Percentiles rank a stretch among this genome's conserved stretches.
phyloP scores from a whole-genome alignment of 495 filamentous ascomycete genomes.

The Trichodelitschia bisporula region DNA sequence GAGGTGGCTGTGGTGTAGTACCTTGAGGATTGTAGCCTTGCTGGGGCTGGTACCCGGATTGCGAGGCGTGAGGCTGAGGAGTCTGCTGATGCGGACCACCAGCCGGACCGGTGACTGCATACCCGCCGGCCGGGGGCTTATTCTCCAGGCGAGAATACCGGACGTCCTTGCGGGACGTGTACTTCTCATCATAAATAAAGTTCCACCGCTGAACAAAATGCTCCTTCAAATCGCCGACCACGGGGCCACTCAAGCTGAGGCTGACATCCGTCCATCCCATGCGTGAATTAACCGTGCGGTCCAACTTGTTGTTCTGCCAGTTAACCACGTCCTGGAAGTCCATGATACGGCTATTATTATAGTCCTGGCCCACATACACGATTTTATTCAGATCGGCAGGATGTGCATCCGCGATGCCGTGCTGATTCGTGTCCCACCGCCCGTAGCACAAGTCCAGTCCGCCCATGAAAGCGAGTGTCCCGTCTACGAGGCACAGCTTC shows the following conservation, averaged over 20 bases:
- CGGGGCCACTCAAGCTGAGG: constrained; percentile 55
- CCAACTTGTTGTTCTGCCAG: constrained; percentile 71
- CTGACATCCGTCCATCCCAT: constrained; percentile 94
- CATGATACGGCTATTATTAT: constrained; percentile 70
- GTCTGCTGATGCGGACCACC: no score
- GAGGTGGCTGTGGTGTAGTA: no score
- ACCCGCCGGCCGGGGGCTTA: constrained; percentile 3
- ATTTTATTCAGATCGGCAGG: constrained; percentile 46
- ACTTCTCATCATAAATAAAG: constrained; percentile 72
- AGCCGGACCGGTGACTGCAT: no score
- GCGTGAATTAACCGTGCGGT: constrained; percentile 50
- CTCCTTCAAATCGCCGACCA: constrained; percentile 46
- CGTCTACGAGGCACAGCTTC: constrained; percentile 72
- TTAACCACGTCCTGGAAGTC: constrained; percentile 73
- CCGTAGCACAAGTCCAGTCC: constrained; percentile 45
- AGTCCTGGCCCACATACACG: constrained; percentile 82
- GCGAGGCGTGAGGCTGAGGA: no score
- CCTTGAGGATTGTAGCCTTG: no score
- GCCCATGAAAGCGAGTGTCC: constrained; percentile 72
- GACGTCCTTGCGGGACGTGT: constrained; percentile 29
- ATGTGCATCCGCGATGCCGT: constrained; percentile 70
- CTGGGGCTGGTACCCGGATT: background rate
- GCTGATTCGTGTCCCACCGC: constrained; percentile 35
- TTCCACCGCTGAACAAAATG: constrained; percentile 88
- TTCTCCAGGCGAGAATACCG: constrained; percentile 23